Evolutionary conservation across 768 basidiomycete genomes (phyloP).

Genomic region (Rhodotorula taiwanensis): DNA sequence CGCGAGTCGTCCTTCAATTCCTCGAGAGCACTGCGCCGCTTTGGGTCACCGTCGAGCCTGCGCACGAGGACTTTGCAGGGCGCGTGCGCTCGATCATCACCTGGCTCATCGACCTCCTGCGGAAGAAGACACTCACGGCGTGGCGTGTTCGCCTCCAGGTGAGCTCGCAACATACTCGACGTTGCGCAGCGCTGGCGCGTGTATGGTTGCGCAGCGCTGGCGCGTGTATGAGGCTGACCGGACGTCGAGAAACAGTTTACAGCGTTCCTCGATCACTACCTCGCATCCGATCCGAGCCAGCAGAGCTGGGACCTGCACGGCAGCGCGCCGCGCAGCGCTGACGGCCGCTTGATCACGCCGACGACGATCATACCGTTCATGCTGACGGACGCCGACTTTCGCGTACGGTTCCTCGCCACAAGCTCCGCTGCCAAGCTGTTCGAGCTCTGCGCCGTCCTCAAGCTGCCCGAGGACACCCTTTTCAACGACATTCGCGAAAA

Average conservation of each 20-base stretch:
- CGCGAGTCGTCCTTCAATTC: conserved; percentile 56
- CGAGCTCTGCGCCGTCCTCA: conserved; percentile 31
- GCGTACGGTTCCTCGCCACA: conserved; percentile 73
- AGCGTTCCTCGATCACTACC: conserved; percentile 61
- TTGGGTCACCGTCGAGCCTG: conserved; percentile 50
- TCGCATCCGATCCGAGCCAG: conserved; percentile 56
- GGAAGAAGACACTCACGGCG: conserved; percentile 49
- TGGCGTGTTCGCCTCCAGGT: conserved; percentile 57
- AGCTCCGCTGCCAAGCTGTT: conserved; percentile 51
- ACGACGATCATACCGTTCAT: conserved; percentile 53
- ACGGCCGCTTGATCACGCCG: conserved; percentile 45
- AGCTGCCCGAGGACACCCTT: conserved; percentile 34
- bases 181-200: too few species aligned
- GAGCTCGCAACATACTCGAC: background rate
- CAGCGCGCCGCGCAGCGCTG: conserved; percentile 35
- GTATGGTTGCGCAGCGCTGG: too few species aligned
- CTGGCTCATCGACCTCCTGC: conserved; percentile 54
- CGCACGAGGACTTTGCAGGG: conserved; percentile 46
- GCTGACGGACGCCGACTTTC: conserved; percentile 65
- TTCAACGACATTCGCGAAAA: conserved; percentile 54
- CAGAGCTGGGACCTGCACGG: conserved; percentile 49
- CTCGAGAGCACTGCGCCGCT: conserved; percentile 59
- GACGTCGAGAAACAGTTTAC: too few species aligned
- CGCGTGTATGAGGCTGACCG: too few species aligned
- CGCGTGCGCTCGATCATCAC: conserved; percentile 52